These are phyloP conservation scores for Lepiota brunneoincarnata DNA, from an alignment of 768 basidiomycete genomes.

Conservation along the genomic window DNA sequence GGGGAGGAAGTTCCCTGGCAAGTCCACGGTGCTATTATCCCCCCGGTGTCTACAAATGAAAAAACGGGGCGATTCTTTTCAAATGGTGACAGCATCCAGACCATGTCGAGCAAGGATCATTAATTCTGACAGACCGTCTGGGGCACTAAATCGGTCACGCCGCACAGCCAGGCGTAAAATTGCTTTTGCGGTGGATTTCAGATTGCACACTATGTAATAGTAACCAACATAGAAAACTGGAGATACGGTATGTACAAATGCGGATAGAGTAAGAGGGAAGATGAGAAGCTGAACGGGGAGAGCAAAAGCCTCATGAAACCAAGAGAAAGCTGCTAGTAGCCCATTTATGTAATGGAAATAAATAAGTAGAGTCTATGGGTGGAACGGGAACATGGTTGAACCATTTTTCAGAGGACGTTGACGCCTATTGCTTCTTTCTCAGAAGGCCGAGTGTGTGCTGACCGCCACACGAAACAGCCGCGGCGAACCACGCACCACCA, in stretches of 20 bases:
- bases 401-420: conserved; percentile 6
- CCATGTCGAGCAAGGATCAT: neutral
- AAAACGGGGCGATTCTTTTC: neutral
- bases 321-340: neutral
- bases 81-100: neutral
- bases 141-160: too few relatives aligned
- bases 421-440: conserved; percentile 49
- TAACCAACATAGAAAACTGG: neutral
- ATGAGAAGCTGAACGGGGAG: too few relatives aligned
- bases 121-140: too few relatives aligned
- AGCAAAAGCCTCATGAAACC: too few relatives aligned
- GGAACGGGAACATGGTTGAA: neutral
- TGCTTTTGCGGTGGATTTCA: too few relatives aligned
- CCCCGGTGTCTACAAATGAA: neutral
- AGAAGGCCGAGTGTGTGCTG: conserved; percentile 76
- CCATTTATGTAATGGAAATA: too few relatives aligned
- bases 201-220: neutral
- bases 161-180: neutral
- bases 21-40: neutral
- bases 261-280: too few relatives aligned
- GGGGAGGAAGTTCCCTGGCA: neutral
- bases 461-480: conserved; percentile 70
- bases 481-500: conserved; percentile 67
- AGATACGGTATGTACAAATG: too few relatives aligned
- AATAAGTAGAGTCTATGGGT: neutral